Evolutionary conservation across 179 eudicot genomes (phyloP).

Genomic region (Camellia oleifera): DNA sequence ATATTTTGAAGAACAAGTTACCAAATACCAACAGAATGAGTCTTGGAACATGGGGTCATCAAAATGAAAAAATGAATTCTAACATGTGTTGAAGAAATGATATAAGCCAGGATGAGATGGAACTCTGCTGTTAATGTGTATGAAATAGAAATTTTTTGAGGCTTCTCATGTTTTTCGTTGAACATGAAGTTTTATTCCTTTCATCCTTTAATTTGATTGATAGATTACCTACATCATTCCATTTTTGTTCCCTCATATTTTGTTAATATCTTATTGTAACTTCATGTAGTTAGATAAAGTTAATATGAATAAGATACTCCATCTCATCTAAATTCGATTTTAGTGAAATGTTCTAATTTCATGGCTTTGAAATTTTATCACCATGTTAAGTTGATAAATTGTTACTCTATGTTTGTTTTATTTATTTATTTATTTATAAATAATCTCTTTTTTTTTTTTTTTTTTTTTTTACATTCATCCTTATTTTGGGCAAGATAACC

Average conservation of each 20-base stretch:
- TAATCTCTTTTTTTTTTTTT: background rate
- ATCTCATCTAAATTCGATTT: slow-evolving; percentile 6
- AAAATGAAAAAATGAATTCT: background rate
- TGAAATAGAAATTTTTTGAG: background rate
- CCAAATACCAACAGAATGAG: background rate
- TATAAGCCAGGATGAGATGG: background rate
- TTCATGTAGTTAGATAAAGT: background rate
- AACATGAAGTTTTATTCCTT: background rate
- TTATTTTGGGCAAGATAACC: background rate
- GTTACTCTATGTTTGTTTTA: background rate
- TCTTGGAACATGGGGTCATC: slow-evolving; percentile 1
- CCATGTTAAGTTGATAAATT: background rate
- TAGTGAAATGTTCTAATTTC: background rate
- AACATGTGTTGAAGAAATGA: background rate
- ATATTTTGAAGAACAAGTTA: background rate
- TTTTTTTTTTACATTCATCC: background rate
- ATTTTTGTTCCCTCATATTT: background rate
- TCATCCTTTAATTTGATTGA: background rate
- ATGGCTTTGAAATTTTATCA: background rate
- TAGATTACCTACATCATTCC: background rate
- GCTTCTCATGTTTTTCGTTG: background rate
- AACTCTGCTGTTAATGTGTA: background rate
- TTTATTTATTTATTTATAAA: background rate
- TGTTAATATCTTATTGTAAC: background rate
- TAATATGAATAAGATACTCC: background rate